Evolutionary conservation across 768 basidiomycete genomes (phyloP), one percentile per base, ranked within the genome.

Genomic region (Collybia mongolica): DNA sequence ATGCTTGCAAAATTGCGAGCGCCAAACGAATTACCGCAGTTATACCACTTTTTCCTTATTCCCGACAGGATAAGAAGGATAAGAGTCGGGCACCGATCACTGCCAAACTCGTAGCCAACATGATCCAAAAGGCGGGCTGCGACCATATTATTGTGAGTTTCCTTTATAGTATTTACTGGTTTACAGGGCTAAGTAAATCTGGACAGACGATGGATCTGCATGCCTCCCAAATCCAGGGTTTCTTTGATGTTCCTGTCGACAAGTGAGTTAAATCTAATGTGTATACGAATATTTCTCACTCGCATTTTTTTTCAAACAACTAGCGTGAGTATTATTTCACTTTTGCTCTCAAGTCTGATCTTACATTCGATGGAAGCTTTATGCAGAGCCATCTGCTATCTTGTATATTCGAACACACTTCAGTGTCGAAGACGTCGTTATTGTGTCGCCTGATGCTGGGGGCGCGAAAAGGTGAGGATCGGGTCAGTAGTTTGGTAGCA

Each of bases 181-280:
- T 52, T 44, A 29, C 19, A 44, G 40, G 40, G 39, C 37, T 49
- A 38, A 51, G 49, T 32, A 11, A 32, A 63, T 45, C 32, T 35
- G 49, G 35, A 23, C 56, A 95, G 93, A 98, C 96, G 7, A 97
- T 98, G 93, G 97, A 99, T 72, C 76, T 98, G 52, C 96, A 99
- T 65, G 97, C 97, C 26, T 96, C 93, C 1, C 97, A 99, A 65
- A 98, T 99, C 55, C 97, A 99, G 72, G 97, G 97, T 5, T 99
- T 99, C 75, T 99, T 99, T 69, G 96, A 98, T 69, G 95, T 98
- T 39, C 97, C 97, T 6, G 96, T 98, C 61, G 97, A 99, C 79
- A 98, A 99, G 93, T 96, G 66, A 81, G 93, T 83, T 36, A n/a
- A 23, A 22, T 26, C 20, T 46, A 8, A 29, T 17, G n/a, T 39